A percentile compares a stretch with the other conserved stretches of the same genome.
Evolutionary conservation across 1,284 basidiomycete species (phyloP).

Genomic region (Rhodotorula sp.): DNA sequence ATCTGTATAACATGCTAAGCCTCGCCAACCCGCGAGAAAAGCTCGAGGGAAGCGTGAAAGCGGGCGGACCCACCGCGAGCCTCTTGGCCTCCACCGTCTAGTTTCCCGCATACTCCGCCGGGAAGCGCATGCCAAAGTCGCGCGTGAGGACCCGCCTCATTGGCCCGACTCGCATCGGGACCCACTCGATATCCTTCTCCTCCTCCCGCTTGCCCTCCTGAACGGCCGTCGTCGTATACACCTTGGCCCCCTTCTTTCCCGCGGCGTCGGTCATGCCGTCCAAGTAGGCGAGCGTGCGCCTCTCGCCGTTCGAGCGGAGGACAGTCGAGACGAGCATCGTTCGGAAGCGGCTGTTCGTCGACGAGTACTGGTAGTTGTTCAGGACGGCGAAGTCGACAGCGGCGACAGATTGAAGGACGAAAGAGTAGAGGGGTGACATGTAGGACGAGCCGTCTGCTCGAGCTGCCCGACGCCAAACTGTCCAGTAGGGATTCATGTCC

Average conservation of each 20-base stretch:
- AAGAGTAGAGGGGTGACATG: constrained; percentile 17
- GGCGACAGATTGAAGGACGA: constrained; percentile 12
- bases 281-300: constrained; percentile 16
- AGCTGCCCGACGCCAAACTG: neutral
- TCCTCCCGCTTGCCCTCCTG: constrained; percentile 4
- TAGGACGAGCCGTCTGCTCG: neutral
- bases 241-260: constrained; percentile 12
- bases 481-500: constrained; percentile 2
- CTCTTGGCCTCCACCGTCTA: neutral
- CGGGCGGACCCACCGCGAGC: neutral
- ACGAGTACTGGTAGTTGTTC: constrained; percentile 28
- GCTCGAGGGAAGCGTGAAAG: neutral
- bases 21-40: no score
- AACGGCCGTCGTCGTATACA: constrained; percentile 11
- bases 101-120: constrained; percentile 14
- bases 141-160: constrained; percentile 13
- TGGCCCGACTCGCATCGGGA: constrained; percentile 15
- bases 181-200: constrained; percentile 1
- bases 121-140: constrained; percentile 24
- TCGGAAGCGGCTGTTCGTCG: constrained; percentile 7
- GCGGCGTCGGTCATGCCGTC: constrained; percentile 9
- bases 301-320: constrained; percentile 9
- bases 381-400: constrained; percentile 17
- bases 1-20: no score
- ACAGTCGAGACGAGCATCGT: constrained; percentile 18